phyloP scores from a whole-genome alignment of 495 filamentous ascomycete species.

The Immersiella caudata region DNA sequence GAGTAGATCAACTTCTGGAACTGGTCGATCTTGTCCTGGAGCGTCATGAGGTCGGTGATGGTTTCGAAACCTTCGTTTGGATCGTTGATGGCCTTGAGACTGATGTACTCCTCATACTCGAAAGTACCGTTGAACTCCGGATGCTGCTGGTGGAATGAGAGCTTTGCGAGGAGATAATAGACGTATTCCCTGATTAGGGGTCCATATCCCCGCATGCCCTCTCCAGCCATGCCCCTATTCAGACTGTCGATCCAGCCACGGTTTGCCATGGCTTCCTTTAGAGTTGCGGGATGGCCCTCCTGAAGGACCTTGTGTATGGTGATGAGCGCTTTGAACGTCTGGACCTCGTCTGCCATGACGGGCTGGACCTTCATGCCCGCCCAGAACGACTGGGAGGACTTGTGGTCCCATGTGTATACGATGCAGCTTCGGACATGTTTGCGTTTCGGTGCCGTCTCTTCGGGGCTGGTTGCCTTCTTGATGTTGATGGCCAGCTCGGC shows the following conservation, averaged over 20 bases:
- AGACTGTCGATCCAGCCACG: constrained; percentile 91
- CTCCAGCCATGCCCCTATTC: constrained; percentile 78
- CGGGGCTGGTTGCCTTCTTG: constrained; percentile 91
- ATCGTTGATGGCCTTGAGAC: constrained; percentile 96
- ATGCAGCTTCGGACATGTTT: constrained; percentile 99
- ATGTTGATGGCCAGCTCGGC: constrained; percentile 93
- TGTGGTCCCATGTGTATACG: constrained; percentile 99
- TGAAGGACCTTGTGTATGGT: constrained; percentile 95
- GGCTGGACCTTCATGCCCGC: constrained; percentile 99
- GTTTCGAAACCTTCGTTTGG: constrained; percentile 99
- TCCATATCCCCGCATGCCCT: constrained; percentile 88
- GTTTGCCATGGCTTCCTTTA: constrained; percentile 88
- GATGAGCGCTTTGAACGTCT: constrained; percentile 91
- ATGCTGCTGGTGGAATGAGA: constrained; percentile 92
- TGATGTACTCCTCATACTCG: constrained; percentile 99
- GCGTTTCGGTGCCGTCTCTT: constrained; percentile 95
- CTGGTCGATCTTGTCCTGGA: constrained; percentile 96
- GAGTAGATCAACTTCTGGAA: constrained; percentile 99
- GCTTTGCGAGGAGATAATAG: constrained; percentile 87
- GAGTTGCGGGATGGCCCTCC: constrained; percentile 86
- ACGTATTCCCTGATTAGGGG: constrained; percentile 95
- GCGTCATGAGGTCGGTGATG: constrained; percentile 91
- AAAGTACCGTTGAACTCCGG: constrained; percentile 99
- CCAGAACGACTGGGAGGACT: constrained; percentile 95
- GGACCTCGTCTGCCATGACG: constrained; percentile 91